Conservation (phyloP, 768 basidiomycete genomes). For the Rubroboletus satanas region DNA sequence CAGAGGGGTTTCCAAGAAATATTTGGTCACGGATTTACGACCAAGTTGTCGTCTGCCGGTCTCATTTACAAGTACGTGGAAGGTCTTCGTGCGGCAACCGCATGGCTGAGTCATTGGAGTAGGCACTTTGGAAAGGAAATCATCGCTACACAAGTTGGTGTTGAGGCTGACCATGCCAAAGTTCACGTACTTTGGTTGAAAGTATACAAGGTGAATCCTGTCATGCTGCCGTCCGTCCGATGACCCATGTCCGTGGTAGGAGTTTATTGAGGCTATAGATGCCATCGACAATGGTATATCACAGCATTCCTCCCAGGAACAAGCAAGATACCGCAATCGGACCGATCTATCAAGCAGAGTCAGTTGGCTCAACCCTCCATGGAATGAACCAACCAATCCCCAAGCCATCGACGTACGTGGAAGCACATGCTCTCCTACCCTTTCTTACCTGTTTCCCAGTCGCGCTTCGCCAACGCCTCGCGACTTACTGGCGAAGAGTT, state of each 20-base stretch:
- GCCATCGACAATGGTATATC: conserved; percentile 93
- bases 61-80: conserved; percentile 85
- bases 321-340: conserved; percentile 66
- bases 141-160: conserved; percentile 57
- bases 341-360: conserved; percentile 88
- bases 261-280: conserved; percentile 93
- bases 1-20: conserved; percentile 89
- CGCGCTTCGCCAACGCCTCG: conserved; percentile 76
- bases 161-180: conserved; percentile 53
- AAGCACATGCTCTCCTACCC: background rate
- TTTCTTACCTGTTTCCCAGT: conserved; percentile 38
- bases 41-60: conserved; percentile 90
- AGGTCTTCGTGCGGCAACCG: background rate
- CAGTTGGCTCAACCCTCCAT: conserved; percentile 79
- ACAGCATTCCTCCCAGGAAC: conserved; percentile 65
- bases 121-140: conserved; percentile 91
- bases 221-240: background rate
- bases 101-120: background rate
- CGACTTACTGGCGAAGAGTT: conserved; percentile 84
- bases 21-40: conserved; percentile 83
- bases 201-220: conserved; percentile 65
- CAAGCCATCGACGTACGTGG: conserved; percentile 65
- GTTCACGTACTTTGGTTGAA: conserved; percentile 81
- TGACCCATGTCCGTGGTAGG: conserved; percentile 39
- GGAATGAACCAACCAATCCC: conserved; percentile 81